A percentile compares a stretch with the other conserved stretches of the same genome.
Evolutionary conservation across 371 early-diverging fungal genomes (phyloP).

Genomic region (Rhizomucor pusillus): DNA sequence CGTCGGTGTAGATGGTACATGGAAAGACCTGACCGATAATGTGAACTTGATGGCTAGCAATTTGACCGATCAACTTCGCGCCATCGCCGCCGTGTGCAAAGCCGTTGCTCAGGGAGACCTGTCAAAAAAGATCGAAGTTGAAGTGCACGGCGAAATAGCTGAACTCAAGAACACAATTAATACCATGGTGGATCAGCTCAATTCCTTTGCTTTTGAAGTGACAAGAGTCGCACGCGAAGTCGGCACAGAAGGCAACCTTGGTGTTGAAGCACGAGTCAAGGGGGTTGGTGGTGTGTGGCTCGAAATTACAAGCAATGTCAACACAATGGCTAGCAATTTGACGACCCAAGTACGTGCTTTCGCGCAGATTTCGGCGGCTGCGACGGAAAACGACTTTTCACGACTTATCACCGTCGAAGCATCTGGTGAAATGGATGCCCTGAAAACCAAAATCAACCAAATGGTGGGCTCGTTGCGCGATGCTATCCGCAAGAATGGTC

Average conservation of each 20-base stretch:
- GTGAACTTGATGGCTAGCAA: constrained; percentile 58
- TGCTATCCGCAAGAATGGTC: constrained; percentile 59
- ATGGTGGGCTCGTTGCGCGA: constrained; percentile 62
- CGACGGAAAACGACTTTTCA: constrained; percentile 58
- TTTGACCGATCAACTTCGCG: constrained; percentile 51
- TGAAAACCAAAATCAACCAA: constrained; percentile 68
- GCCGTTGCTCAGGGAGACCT: constrained; percentile 57
- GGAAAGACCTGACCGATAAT: constrained; percentile 63
- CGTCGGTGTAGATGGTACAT: constrained; percentile 48
- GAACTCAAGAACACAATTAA: constrained; percentile 38
- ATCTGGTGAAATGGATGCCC: constrained; percentile 64
- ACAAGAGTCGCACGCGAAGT: constrained; percentile 38
- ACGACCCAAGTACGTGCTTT: constrained; percentile 52
- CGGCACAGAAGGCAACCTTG: constrained; percentile 48
- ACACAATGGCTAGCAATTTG: constrained; percentile 43
- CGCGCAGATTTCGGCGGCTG: constrained; percentile 51
- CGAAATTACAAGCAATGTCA: constrained; percentile 48
- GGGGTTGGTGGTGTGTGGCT: constrained; percentile 51
- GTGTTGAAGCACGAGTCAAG: constrained; percentile 29
- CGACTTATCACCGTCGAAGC: constrained; percentile 63
- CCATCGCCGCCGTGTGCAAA: constrained; percentile 52
- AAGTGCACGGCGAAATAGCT: constrained; percentile 35
- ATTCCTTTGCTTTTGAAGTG: constrained; percentile 36
- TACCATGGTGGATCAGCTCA: constrained; percentile 46
- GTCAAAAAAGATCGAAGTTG: constrained; percentile 29